Conservation (phyloP, 2,329 filamentous ascomycete species). For the Paecilomyces dactylethromorphus region DNA sequence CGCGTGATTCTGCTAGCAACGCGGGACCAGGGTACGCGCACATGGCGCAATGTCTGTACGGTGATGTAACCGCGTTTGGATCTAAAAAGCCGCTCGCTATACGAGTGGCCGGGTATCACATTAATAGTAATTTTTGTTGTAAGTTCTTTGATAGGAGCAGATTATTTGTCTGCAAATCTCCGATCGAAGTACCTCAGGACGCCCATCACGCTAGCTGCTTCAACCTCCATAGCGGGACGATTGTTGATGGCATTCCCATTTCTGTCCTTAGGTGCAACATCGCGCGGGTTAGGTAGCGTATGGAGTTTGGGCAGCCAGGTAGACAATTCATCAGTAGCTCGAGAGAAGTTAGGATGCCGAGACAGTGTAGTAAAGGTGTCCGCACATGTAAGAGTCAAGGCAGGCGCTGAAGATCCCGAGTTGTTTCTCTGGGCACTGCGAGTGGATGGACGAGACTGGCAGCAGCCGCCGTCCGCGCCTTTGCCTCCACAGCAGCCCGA, state of each 20-base stretch:
- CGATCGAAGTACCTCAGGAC: slow-evolving; percentile 77
- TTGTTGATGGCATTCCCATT: slow-evolving; percentile 12
- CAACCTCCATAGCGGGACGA: slow-evolving; percentile 64
- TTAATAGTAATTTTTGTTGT: background rate
- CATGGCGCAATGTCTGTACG: background rate
- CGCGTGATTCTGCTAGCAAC: background rate
- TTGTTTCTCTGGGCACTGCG: slow-evolving; percentile 16
- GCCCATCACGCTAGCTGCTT: slow-evolving; percentile 78
- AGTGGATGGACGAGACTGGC: slow-evolving; percentile 35
- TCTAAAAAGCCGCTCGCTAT: background rate
- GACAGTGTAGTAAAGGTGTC: slow-evolving; percentile 74
- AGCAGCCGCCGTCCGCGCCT: slow-evolving; percentile 56
- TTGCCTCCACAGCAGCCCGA: slow-evolving; percentile 60
- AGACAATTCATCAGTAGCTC: slow-evolving; percentile 66
- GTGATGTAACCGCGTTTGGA: background rate
- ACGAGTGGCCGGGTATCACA: background rate
- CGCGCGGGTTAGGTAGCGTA: slow-evolving; percentile 42
- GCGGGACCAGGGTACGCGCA: background rate
- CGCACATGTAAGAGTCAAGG: slow-evolving; percentile 62
- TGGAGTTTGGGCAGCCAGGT: slow-evolving; percentile 69
- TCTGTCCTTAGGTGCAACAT: slow-evolving; percentile 22
- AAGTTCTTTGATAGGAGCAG: background rate
- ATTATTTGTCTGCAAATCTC: slow-evolving; percentile 49
- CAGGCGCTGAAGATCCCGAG: slow-evolving; percentile 26
- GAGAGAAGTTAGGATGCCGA: slow-evolving; percentile 68